Evolutionary conservation across 2,329 filamentous ascomycete species (phyloP), one percentile per base, ranked within the genome.

Genomic region (Metarhizium album): DNA sequence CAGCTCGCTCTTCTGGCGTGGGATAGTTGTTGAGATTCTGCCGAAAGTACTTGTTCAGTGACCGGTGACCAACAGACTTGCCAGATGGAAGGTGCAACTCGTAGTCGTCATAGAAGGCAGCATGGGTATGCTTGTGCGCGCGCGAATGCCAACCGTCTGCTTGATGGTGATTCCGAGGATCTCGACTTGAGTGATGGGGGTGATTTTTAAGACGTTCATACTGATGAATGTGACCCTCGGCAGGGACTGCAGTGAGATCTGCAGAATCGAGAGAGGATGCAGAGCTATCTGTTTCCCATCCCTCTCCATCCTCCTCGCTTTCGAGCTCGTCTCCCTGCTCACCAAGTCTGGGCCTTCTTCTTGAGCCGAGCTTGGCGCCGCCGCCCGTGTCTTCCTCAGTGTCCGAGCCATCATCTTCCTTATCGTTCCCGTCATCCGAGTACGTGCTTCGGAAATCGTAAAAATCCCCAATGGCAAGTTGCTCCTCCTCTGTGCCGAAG

Each of bases 401-500:
- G 23, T 70, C 74, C 47, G 77, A 76, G 7, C 72, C 73, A 3
- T 68, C 65, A 13, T 74, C 75, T 22, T 83, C 80, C 5, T 80
- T 79, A 1, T 79, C 80, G 1, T 82, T 78, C 16, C 79, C 87
- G 11, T 76, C 81, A 60, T 97, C 93, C 0, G 90, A 93, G 67
- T 98, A 98, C 1, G 93, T 95, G 69, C 87, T 87, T 57, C 87
- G 80, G 76, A 98, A 98, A 64, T 98, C 93, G 68, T 98, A 98
- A 67, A 88, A 96, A 57, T 97, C 88, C 51, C 93, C 93, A 62
- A 98, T 88, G 51, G 94, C 89, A 29, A 97, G 78, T 71, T 96
- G 89, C 63, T 97, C 90, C 35, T 86, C 84, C 64, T 96, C 88
- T 0, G 83, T 85, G 48, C 84, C 83, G 66, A 91, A 98, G 0